These are phyloP conservation scores for Pseudoneurospora amorphoporcata DNA, from an alignment of 495 filamentous ascomycete genomes.

Conservation along the genomic window DNA sequence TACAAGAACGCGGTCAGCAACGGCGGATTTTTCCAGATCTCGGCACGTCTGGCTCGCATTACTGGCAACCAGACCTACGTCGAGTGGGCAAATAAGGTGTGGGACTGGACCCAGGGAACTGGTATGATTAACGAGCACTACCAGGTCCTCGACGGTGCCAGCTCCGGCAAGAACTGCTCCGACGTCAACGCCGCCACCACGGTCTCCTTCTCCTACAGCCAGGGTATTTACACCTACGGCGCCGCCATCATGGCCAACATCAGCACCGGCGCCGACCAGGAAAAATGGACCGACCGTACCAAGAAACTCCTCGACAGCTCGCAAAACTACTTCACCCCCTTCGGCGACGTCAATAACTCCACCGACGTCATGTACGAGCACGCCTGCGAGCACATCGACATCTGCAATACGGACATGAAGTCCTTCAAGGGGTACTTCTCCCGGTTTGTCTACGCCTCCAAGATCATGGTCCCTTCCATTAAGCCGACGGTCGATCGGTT, in stretches of 20 bases:
- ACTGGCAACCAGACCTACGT: conserved; percentile 54
- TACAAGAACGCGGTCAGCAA: conserved; percentile 68
- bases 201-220: conserved; percentile 51
- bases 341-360: conserved; percentile 27
- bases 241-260: conserved; percentile 55
- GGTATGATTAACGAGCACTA: conserved; percentile 40
- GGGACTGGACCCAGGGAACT: conserved; percentile 51
- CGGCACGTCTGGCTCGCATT: conserved; percentile 55
- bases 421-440: conserved; percentile 74
- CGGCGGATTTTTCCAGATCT: conserved; percentile 58
- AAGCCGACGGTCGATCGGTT: conserved; percentile 35
- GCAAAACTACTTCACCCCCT: conserved; percentile 35
- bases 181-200: conserved; percentile 23
- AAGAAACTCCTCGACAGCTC: conserved; percentile 36
- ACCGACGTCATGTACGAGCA: conserved; percentile 56
- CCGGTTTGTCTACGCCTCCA: conserved; percentile 59
- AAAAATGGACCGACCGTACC: conserved; percentile 41
- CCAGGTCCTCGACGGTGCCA: conserved; percentile 48
- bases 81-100: conserved; percentile 59
- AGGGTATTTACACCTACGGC: conserved; percentile 56
- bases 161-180: conserved; percentile 33
- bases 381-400: conserved; percentile 54
- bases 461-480: conserved; percentile 51
- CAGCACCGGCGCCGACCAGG: conserved; percentile 32
- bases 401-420: conserved; percentile 62